Evolutionary conservation across 2,329 filamentous ascomycete genomes (phyloP), one percentile per base, ranked within the genome.

Genomic region (Dendrostoma leiphaemia): DNA sequence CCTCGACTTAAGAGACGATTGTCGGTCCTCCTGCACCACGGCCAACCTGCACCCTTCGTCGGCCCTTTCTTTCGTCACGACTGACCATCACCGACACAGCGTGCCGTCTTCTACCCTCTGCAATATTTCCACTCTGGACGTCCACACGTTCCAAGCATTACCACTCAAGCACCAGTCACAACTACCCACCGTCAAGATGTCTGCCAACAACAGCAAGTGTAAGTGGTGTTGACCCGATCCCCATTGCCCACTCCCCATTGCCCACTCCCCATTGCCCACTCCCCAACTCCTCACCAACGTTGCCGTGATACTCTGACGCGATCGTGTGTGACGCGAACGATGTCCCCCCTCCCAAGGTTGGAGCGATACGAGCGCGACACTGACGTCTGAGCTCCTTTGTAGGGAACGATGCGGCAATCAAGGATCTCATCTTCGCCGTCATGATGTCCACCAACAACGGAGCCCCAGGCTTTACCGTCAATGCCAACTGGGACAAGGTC

Each of bases 401-500:
- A 57, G 55, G 55, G 55, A 37, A 48, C 23, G 51, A 57, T 28
- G 17, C 55, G 35, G 49, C 55, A 17, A 13, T 48, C 31, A 51
- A 57, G 55, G 55, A 57, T 34, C 44, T 57, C 23, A 45, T 40
- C 17, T 48, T 57, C 8, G 55, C 55, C 1, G 38, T 57, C 28
- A 29, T 57, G 7, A 54, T 54, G 51, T 54, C 50, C 12, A 32
- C 51, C n/a, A 48, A 50, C 13, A 41, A 55, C 12, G 51, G 51
- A 12, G n/a, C n/a, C n/a, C n/a, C n/a, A n/a, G 38, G n/a, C 17
- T 34, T 45, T 34, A 57, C 35, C 41, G 32, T 57, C 35, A 48
- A 53, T n/a, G 28, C 51, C 35, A 48, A 54, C 34, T 54, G 38
- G 48, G 37, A 34, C 3, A 48, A 51, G 47, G 51, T 54, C 8